phyloP scores from a whole-genome alignment of 169 alveolate species.

The Babesia bovis region DNA sequence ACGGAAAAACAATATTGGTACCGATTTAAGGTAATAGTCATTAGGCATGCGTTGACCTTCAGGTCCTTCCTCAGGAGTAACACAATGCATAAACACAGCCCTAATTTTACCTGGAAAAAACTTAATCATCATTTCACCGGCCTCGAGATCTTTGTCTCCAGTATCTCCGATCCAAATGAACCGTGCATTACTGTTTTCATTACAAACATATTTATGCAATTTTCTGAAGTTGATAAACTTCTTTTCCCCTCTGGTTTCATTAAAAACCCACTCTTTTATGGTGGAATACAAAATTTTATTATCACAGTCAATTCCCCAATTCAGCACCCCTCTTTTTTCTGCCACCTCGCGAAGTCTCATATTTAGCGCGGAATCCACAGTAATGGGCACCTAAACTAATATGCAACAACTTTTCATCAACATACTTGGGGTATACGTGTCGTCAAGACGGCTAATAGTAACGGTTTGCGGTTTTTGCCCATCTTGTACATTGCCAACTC shows the following conservation, averaged over 20 bases:
- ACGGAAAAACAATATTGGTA: conserved; percentile 79
- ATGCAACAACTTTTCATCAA: neutral
- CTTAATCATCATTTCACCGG: conserved; percentile 83
- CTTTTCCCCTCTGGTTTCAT: conserved; percentile 80
- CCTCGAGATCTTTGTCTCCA: conserved; percentile 83
- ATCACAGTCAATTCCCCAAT: conserved; percentile 84
- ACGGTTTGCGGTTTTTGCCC: conserved; percentile 72
- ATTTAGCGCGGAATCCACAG: conserved; percentile 77
- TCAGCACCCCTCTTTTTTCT: conserved; percentile 74
- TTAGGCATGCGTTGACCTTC: conserved; percentile 70
- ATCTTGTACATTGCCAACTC: conserved; percentile 77
- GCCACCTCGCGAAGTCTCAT: conserved; percentile 78
- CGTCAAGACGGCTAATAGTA: conserved; percentile 80
- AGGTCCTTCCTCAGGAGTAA: conserved; percentile 53
- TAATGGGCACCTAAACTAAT: conserved; percentile 74
- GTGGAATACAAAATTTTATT: conserved; percentile 81
- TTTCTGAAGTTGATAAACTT: conserved; percentile 80
- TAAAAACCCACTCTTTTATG: conserved; percentile 82
- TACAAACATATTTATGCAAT: conserved; percentile 70
- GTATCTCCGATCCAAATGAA: conserved; percentile 86
- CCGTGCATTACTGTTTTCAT: conserved; percentile 71
- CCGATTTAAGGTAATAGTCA: conserved; percentile 82
- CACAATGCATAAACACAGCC: conserved; percentile 83
- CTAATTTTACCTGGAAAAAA: conserved; percentile 74
- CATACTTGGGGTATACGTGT: conserved; percentile 83